phyloP scores from a whole-genome alignment of 2,329 filamentous ascomycete species.

The Paecilomyces formosus region DNA sequence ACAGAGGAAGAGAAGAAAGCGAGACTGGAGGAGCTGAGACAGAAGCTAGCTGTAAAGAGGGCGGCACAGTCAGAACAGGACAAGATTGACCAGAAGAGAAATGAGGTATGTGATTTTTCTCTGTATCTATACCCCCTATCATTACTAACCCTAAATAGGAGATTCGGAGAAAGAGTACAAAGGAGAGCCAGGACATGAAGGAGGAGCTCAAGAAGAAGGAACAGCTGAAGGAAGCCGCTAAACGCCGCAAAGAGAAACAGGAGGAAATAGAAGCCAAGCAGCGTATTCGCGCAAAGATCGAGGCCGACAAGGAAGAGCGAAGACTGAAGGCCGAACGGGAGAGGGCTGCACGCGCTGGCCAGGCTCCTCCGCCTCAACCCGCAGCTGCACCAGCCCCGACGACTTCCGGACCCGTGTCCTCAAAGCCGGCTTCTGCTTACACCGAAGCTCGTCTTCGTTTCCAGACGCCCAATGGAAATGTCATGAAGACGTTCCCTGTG shows the following conservation, averaged over 20 bases:
- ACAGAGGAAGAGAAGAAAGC: constrained; percentile 86
- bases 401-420: constrained; percentile 40
- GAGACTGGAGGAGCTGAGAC: constrained; percentile 66
- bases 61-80: constrained; percentile 62
- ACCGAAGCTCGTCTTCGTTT: constrained; percentile 75
- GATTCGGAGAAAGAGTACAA: constrained; percentile 78
- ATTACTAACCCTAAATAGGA: constrained; percentile 30
- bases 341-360: constrained; percentile 80
- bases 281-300: constrained; percentile 86
- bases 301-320: constrained; percentile 86
- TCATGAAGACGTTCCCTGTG: constrained; percentile 81
- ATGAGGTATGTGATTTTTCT: constrained; percentile 54
- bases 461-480: constrained; percentile 66
- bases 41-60: constrained; percentile 65
- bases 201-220: constrained; percentile 84
- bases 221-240: constrained; percentile 81
- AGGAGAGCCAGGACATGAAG: constrained; percentile 80
- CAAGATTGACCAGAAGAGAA: constrained; percentile 73
- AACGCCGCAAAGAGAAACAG: constrained; percentile 80
- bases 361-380: constrained; percentile 43
- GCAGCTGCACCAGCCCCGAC: constrained; percentile 37
- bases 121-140: background rate
- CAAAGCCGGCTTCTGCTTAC: constrained; percentile 63
- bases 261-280: constrained; percentile 81
- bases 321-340: constrained; percentile 76